Evolutionary conservation across 305 asterid genomes (phyloP).

Genomic region (Salvia sclarea): DNA sequence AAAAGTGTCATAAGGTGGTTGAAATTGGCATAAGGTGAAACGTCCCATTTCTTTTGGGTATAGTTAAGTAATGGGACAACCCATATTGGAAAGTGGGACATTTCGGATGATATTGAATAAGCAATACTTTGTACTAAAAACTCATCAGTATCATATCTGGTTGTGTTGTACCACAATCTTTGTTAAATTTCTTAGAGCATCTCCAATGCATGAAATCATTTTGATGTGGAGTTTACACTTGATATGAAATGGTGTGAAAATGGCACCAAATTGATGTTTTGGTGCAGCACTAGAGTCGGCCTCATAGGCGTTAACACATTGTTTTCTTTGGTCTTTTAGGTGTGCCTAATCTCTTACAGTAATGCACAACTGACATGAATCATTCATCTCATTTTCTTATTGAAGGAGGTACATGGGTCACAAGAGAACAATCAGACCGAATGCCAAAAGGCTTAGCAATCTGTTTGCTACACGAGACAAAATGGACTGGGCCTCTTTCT

Average conservation of each 20-base stretch:
- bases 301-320: neutral
- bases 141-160: neutral
- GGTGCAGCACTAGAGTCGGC: neutral
- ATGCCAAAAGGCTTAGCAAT: constrained; percentile 88
- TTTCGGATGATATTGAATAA: no score
- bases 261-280: neutral
- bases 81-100: no score
- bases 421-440: constrained; percentile 94
- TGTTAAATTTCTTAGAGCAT: neutral
- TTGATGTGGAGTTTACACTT: neutral
- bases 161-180: neutral
- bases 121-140: no score
- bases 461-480: constrained; percentile 59
- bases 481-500: constrained; percentile 80
- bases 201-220: neutral
- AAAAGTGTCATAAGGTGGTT: no score
- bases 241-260: neutral
- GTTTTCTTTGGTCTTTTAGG: constrained; percentile 8
- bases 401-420: constrained; percentile 96
- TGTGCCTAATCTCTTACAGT: neutral
- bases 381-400: constrained; percentile 28
- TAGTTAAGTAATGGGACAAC: no score
- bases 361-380: constrained; percentile 22
- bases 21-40: no score
- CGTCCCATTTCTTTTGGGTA: no score